Conservation (phyloP, 176 grass and related monocot genomes). For the Areca catechu region DNA sequence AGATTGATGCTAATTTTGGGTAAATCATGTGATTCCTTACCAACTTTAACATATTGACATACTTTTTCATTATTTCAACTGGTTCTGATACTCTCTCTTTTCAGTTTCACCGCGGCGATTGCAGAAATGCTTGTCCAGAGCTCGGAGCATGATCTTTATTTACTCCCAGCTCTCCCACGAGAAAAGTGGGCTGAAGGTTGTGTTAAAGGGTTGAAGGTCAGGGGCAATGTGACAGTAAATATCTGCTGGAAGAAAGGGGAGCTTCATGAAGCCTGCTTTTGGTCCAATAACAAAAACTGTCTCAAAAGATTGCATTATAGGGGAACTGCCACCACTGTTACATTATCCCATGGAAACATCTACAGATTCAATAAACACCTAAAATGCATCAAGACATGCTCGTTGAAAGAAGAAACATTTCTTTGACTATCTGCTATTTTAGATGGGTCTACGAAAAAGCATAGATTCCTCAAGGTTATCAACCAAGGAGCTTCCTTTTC, state of each 20-base stretch:
- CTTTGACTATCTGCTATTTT: no score
- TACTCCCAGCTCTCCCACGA: slow-evolving; percentile 61
- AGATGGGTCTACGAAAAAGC: no score
- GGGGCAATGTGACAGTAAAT: slow-evolving; percentile 53
- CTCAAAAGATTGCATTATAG: slow-evolving; percentile 40
- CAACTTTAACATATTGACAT: no score
- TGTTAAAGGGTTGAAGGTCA: slow-evolving; percentile 66
- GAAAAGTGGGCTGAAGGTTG: slow-evolving; percentile 69
- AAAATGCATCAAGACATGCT: no score
- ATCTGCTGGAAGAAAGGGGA: slow-evolving; percentile 72
- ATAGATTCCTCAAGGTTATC: no score
- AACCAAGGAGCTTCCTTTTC: no score
- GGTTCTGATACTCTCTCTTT: slow-evolving; percentile 10
- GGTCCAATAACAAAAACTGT: slow-evolving; percentile 37
- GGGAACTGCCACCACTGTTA: slow-evolving; percentile 7
- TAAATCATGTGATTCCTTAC: slow-evolving; percentile 11
- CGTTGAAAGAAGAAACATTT: no score
- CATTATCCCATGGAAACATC: background rate
- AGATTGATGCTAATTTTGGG: slow-evolving; percentile 98
- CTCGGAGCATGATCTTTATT: slow-evolving; percentile 50
- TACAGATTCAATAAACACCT: no score
- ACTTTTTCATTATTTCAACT: background rate
- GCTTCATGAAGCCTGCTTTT: slow-evolving; percentile 72
- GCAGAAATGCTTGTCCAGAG: slow-evolving; percentile 84
- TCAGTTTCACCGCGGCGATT: slow-evolving; percentile 67